Evolutionary conservation across 139 green algal genomes (phyloP).

Genomic region (Chlorella sorokiniana): DNA sequence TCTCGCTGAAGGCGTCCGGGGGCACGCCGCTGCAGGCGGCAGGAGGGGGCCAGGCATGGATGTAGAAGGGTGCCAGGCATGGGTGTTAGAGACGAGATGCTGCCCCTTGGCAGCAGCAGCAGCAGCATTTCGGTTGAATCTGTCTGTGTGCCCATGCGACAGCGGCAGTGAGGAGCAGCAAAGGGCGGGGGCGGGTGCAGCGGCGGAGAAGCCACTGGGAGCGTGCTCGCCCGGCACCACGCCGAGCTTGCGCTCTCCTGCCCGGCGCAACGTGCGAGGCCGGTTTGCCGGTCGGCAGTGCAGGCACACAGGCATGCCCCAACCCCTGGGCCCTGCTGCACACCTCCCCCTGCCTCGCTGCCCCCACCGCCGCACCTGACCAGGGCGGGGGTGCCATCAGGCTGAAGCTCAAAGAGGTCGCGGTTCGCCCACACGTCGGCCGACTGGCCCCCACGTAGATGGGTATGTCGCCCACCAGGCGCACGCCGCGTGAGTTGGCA

Average conservation of each 20-base stretch:
- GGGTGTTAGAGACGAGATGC: background rate
- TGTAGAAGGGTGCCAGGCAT: too few relatives aligned
- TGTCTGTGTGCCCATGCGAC: too few relatives aligned
- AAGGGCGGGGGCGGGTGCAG: too few relatives aligned
- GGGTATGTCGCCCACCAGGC: conserved; percentile 97
- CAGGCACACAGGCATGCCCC: too few relatives aligned
- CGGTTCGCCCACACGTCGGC: conserved; percentile 96
- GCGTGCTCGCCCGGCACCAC: too few relatives aligned
- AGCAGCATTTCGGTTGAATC: too few relatives aligned
- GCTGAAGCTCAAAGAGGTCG: conserved; percentile 73
- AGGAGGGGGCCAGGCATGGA: conserved; percentile 1
- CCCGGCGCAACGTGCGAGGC: too few relatives aligned
- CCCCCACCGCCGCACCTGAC: conserved; percentile 29
- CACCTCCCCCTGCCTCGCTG: background rate
- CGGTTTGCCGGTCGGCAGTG: too few relatives aligned
- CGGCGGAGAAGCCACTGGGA: too few relatives aligned
- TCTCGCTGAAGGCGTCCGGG: conserved; percentile 94
- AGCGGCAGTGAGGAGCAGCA: too few relatives aligned
- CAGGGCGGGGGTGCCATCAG: conserved; percentile 40
- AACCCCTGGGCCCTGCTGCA: background rate
- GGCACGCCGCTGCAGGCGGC: conserved; percentile 77
- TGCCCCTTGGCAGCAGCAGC: too few relatives aligned
- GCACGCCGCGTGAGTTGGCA: conserved; percentile 84
- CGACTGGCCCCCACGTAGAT: conserved; percentile 97
- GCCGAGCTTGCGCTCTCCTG: too few relatives aligned